Evolutionary conservation across 2,329 filamentous ascomycete species (phyloP).

Genomic region (Fusarium lateritium): DNA sequence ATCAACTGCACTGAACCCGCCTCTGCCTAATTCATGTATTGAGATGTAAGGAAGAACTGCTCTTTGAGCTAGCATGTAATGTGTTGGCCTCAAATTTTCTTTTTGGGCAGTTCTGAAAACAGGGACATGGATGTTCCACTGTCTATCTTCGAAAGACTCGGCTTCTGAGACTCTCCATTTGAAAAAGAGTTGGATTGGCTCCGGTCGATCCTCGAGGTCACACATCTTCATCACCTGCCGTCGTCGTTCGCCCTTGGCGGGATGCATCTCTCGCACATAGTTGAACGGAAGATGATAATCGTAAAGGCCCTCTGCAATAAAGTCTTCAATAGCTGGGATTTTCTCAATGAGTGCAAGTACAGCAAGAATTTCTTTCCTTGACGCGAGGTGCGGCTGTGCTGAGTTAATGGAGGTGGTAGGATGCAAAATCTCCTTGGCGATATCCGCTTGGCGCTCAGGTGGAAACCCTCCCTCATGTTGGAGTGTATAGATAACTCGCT

Average conservation of each 20-base stretch:
- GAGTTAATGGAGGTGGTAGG: neutral
- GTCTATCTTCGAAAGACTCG: slow-evolving; percentile 5
- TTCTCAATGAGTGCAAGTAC: slow-evolving; percentile 11
- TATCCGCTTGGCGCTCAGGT: neutral
- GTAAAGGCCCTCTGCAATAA: slow-evolving; percentile 9
- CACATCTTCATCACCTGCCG: neutral
- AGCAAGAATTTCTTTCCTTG: slow-evolving; percentile 1
- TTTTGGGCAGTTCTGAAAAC: neutral
- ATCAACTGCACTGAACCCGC: slow-evolving; percentile 10
- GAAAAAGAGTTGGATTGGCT: neutral
- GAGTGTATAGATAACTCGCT: neutral
- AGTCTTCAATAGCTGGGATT: neutral
- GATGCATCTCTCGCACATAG: neutral
- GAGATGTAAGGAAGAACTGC: slow-evolving; percentile 5
- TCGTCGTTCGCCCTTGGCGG: neutral
- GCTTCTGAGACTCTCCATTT: neutral
- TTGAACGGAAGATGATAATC: slow-evolving; percentile 17
- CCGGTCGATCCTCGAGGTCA: neutral
- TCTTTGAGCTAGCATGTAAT: neutral
- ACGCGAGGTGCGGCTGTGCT: neutral
- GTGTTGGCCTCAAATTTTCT: neutral
- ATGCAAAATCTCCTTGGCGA: neutral
- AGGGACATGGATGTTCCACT: slow-evolving; percentile 11
- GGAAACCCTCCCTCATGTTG: neutral
- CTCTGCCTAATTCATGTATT: too few relatives aligned